These are phyloP conservation scores for Trametes polyzona DNA, from an alignment of 1,284 basidiomycete species.

Conservation along the genomic window DNA sequence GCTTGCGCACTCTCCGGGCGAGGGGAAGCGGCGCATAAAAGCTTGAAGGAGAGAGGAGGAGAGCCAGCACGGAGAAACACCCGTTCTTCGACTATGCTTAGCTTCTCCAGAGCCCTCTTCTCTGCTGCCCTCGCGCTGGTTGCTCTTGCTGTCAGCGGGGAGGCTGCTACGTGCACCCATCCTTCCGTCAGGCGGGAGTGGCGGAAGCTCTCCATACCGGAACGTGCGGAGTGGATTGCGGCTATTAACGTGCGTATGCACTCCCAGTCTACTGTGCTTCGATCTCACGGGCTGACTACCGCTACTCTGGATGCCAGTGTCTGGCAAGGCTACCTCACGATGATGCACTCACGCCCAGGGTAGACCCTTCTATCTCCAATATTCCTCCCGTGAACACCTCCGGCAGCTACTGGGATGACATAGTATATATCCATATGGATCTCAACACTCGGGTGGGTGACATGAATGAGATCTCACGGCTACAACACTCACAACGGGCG, in stretches of 20 bases:
- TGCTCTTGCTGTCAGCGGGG: background rate
- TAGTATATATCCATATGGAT: constrained; percentile 44
- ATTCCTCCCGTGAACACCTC: constrained; percentile 38
- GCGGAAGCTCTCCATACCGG: constrained; percentile 25
- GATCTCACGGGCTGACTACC: background rate
- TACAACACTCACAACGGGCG: too few relatives aligned
- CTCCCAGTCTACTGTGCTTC: background rate
- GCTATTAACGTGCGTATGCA: constrained; percentile 32
- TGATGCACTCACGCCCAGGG: constrained; percentile 29
- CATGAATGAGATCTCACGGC: too few relatives aligned
- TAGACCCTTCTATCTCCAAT: constrained; percentile 31
- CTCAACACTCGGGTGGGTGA: constrained; percentile 33
- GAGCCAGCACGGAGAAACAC: background rate
- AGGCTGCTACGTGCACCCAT: constrained; percentile 23
- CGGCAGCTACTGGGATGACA: constrained; percentile 42
- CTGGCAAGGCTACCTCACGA: constrained; percentile 38
- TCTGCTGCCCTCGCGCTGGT: background rate
- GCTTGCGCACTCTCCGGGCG: too few relatives aligned
- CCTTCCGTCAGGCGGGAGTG: constrained; percentile 34
- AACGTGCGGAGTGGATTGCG: constrained; percentile 31
- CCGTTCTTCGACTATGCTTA: background rate
- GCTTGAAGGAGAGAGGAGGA: background rate
- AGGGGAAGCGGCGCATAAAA: constrained; percentile 3
- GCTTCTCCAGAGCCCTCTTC: background rate
- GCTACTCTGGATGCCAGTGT: constrained; percentile 31